Evolutionary conservation across 2,329 filamentous ascomycete genomes (phyloP).

Genomic region (Sordariomycetes sp.): DNA sequence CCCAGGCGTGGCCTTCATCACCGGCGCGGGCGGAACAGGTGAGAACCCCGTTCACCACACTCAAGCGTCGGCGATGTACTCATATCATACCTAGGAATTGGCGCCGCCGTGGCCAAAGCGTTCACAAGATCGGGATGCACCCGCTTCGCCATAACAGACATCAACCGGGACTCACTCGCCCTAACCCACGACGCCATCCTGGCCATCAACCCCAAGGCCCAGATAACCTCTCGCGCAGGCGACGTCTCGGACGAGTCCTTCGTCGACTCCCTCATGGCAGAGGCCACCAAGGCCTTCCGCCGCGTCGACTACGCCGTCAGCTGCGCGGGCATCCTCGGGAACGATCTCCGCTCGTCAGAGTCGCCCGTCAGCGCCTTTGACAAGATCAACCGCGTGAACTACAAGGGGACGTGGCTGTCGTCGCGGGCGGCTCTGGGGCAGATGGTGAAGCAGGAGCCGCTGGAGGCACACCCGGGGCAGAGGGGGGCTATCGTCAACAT

Average conservation of each 20-base stretch:
- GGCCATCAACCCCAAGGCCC: conserved; percentile 18
- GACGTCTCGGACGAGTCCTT: conserved; percentile 37
- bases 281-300: conserved; percentile 21
- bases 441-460: conserved; percentile 33
- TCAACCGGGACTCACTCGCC: conserved; percentile 28
- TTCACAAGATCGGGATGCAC: conserved; percentile 39
- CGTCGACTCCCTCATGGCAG: conserved; percentile 23
- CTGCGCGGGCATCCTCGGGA: conserved; percentile 40
- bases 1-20: conserved; percentile 33
- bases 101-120: conserved; percentile 37
- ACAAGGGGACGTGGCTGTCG: conserved; percentile 36
- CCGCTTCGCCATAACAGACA: conserved; percentile 42
- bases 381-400: conserved; percentile 42
- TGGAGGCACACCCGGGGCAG: conserved; percentile 27
- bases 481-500: conserved; percentile 40
- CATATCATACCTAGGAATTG: conserved; percentile 34
- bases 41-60: conserved; percentile 1
- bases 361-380: conserved; percentile 38
- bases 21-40: conserved; percentile 36
- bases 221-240: conserved; percentile 24
- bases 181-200: conserved; percentile 21
- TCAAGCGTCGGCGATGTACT: not conserved
- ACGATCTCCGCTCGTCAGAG: conserved; percentile 29
- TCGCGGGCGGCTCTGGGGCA: conserved; percentile 29
- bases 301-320: conserved; percentile 46